Evolutionary conservation across 176 grass and related monocot genomes (phyloP), one percentile per base, ranked within the genome.

Genomic region (Musa schizocarpa): DNA sequence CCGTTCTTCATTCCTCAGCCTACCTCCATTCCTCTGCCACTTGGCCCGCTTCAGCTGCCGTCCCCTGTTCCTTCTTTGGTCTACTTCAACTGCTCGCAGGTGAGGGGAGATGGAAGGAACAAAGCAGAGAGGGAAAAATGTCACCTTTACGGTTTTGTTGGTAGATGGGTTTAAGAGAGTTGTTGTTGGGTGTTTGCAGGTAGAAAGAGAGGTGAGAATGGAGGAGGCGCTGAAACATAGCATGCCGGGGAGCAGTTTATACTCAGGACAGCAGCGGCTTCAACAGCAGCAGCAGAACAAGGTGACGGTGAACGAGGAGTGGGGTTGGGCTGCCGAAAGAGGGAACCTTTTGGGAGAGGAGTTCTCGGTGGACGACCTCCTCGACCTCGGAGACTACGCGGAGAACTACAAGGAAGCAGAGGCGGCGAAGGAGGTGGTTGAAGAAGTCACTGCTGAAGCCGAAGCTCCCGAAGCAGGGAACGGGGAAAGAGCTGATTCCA

Each of bases 291-390:
- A 90, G 76, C 87, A 89, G 56, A 34, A 51, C 75, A 55, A 74
- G 50, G 65, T 24, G 3, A 1, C 73, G 4, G 0, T 80, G 29
- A 48, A 52, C 75, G 81, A 81, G 11, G 81, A 79, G 23, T 23
- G 52, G 49, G 79, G n/a, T 11, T 84, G 72, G 77, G 64, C 48
- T 61, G 19, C 73, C 21, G 83, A 85, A 56, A 80, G 78, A 56
- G 83, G 78, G 9, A 79, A 79, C 70, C 11, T 73, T 7, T 20
- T 75, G 6, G 86, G 77, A 50, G 92, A 92, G 19, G 92, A 80
- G 3, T 96, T 96, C 85, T 88, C 87, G 0, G 83, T 96, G 0
- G 92, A 96, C 74, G 92, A 96, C 76, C 72, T 96, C 14, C 87
- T 96, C 9, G 89, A 96, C 92, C 89, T 96, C 9, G 85, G 91